Base-by-base conservation (phyloP, 768 basidiomycete genomes). In the Mycena venus region DNA sequence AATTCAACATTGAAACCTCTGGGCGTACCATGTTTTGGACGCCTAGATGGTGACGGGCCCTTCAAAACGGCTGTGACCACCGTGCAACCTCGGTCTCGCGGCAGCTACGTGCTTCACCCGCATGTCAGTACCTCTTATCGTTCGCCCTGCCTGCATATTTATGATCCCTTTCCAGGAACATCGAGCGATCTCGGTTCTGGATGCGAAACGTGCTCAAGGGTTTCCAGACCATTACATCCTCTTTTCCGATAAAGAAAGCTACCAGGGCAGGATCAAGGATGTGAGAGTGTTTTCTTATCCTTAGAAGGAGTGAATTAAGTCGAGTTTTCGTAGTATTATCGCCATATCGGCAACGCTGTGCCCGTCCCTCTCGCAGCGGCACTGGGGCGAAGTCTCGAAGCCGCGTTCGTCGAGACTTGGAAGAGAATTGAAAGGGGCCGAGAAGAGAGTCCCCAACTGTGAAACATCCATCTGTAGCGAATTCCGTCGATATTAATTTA, bases 321-420 rank as follows among this genome's bases (percentile, higher is more conserved):
- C 25, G 12, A 19, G 9, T 12, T 5, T 42, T 23, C 72, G 27
- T 74, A 95, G 94, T 92, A 93, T 91, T 85, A 91, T 69, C 85
- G 89, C 60, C 94, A 95, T 75, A 95, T 95, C 55, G 95, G 94
- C 0, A 95, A 95, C 78, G 94, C 94, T 3, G 94, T 95, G 9
- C 93, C 94, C 3, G 87, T 94, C 10, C 91, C 92, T 3, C 85
- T 95, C 27, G 93, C 92, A 5, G 83, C 88, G 12, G 92, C 93
- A 3, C 84, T 95, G 2, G 93, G 92, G 19, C 72, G 75, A 34
- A 73, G 75, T 29, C 34, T 76, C 5, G 68, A 73, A 34, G 51
- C 49, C 0, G 71, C 71, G 14, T 42, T 70, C 17, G 44, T 76
- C 8, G 27, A 60, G 53, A 56, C 67, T 12, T 44, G 38, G 67